Evolutionary conservation across 2,329 filamentous ascomycete species (phyloP), one percentile per base, ranked within the genome.

Genomic region (Emmonsia crescens): DNA sequence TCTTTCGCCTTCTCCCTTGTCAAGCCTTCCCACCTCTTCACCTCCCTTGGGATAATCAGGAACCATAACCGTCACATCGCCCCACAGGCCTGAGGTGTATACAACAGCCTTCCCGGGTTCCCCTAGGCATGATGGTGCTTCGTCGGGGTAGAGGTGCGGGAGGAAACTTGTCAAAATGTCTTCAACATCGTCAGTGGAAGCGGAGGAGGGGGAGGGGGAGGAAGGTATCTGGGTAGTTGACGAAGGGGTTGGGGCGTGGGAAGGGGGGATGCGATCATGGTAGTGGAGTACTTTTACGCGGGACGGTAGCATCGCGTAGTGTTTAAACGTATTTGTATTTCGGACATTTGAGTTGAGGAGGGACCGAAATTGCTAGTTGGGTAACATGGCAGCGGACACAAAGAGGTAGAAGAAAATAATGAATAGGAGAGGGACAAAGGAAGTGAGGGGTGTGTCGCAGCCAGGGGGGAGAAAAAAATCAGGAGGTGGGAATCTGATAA

Each of bases 111-210:
- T 77, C 51, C 79, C 77, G 0, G 79, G 75, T 57, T 81, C 77
- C 64, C 83, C 83, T 67, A 85, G 82, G 62, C 77, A 78, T 66
- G 79, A 79, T 40, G 78, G 77, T 16, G 79, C 68, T 68, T 85
- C 82, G 63, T 85, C 82, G 6, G 80, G 78, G 72, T 84, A 83
- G 62, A 85, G 75, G 63, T 78, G 73, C 36, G 80, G 77, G 8
- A 84, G 75, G n/a, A 81, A 79, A 16, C 76, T 74, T 9, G 76
- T 71, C 68, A 85, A 83, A 66, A 84, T 76, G 69, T 83, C 80
- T 69, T 82, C 80, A 4, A 76, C 69, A 29, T 70, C 71, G 57
- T 74, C 73, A 16, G 64, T 60, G 21, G 55, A 57, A 10, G 54
- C 24, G 21, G 33, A 27, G 8, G 55, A n/a, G 14, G 10, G 24